Base-by-base conservation (phyloP, 768 basidiomycete species). In the Hemileccinum impolitum region DNA sequence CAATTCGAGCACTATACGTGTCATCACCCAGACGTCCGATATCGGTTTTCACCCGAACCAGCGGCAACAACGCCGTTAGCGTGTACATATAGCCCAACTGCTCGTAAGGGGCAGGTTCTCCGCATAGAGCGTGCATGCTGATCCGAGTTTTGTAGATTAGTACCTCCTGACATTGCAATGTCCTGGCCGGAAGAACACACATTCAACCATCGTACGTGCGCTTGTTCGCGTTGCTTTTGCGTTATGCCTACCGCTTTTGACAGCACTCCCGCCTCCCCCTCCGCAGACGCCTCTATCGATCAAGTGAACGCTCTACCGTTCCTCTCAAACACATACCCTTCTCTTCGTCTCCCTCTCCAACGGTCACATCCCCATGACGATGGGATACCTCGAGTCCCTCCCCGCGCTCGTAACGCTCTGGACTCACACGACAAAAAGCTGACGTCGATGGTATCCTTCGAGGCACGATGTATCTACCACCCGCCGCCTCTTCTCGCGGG, bases 351-450 rank as follows among this genome's bases (percentile, higher is more conserved):
- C 75, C 19, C 65, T 97, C 44, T 74, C 62, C 60, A 61, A 68
- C 6, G 55, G 73, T 1, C 55, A 81, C 18, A 65, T 71, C 17
- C 74, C 85, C 0, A 65, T 85, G 9, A 56, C 53, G 4, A 45
- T 54, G 2, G 65, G 65, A n/a, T 96, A 94, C 66, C 77, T 94
- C 38, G 96, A 98, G 69, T 88, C 87, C 1, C 85, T 94, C 78
- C 96, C 95, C 4, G 95, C 94, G 84, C 84, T 93, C 60, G 75
- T 97, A 32, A 87, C 91, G 50, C 84, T 90, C 41, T 93, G 88
- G 72, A 72, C 94, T 53, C 87, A 92, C 68, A 93, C 93, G 8
- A 69, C 95, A 44, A 65, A n/a, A 70, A 17, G 69, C 82, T 1
- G 63, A 68, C 19, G 63, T 82, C 12, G 69, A 81, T 42, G 81